Base-by-base conservation (phyloP, 83 land plant species). In the Thuja plicata region DNA sequence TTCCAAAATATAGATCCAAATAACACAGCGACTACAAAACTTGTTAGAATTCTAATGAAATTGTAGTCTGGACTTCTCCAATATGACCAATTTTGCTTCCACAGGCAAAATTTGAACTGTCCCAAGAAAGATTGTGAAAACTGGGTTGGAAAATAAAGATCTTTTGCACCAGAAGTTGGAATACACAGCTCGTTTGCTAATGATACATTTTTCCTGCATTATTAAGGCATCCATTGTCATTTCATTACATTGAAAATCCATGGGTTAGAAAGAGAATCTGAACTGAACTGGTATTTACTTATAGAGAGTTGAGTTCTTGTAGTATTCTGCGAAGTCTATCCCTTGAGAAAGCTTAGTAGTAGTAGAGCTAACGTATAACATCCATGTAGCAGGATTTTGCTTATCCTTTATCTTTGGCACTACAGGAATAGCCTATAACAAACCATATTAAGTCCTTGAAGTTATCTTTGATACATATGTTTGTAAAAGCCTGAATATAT, bases 1-100 rank as follows among this genome's bases (percentile, higher is more conserved):
- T 86, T 90, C 92, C 91, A 94, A 70, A 93, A 93, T 11, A 93
- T 85, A 19, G 92, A 80, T 27, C 96, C 96, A 88, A 94, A 87
- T 15, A 92, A 77, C n/a, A 92, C 52, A 8, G 93, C 89, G 87
- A 84, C 48, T n/a, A 89, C 43, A n/a, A 88, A 32, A 3, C 91
- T 92, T 37, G 92, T 89, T 70, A 90, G 88, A 40, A 92, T 85
- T 46, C 96, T 89, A 50, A 92, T 89, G 30, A 10, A 1, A 19
- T 66, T 66, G 73, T 66, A 66, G 1, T 66, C 73, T 27, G 73
- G 73, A 27, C n/a, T 66, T 66, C 73, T 66, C 73, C 73, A 66
- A 27, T 66, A 66, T 7, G 73, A 27, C 73, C 73, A 66, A 1
- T 27, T 66, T 66, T 66, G 73, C 73, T 66, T 66, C 73, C 73